These are phyloP conservation scores for Penicillium pancosmium DNA, from an alignment of 495 filamentous ascomycete species.

Conservation along the genomic window DNA sequence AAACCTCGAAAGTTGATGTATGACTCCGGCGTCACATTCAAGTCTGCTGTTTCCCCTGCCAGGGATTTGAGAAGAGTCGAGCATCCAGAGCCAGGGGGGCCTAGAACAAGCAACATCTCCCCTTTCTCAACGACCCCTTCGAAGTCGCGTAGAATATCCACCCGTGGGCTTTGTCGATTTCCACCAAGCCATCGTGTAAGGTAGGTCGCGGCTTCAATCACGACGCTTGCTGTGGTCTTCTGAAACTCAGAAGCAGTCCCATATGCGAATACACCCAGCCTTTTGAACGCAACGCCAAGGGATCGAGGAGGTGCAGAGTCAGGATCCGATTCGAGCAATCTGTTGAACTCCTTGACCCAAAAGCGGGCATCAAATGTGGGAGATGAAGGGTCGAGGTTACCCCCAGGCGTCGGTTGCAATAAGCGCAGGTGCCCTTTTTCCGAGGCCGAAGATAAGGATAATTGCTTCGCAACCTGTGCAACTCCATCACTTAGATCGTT, in stretches of 20 bases:
- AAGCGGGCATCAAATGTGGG: conserved; percentile 1
- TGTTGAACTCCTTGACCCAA: conserved; percentile 8
- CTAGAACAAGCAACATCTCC: conserved; percentile 73
- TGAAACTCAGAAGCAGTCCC: conserved; percentile 1
- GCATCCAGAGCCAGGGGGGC: conserved; percentile 69
- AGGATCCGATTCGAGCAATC: background rate
- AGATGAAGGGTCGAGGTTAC: conserved; percentile 5
- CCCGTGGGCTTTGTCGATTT: background rate
- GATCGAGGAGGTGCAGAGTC: conserved; percentile 6
- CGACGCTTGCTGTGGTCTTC: conserved; percentile 5
- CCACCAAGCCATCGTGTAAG: conserved; percentile 2
- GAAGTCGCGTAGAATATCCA: background rate
- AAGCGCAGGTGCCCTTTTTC: background rate
- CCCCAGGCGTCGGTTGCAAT: conserved; percentile 1
- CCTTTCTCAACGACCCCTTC: conserved; percentile 32
- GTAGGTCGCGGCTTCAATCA: conserved; percentile 3
- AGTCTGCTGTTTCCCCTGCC: conserved; percentile 67
- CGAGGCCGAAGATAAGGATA: conserved; percentile 3
- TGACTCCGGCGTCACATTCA: conserved; percentile 57
- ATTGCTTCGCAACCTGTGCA: conserved; percentile 4
- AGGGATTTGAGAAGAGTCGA: conserved; percentile 73
- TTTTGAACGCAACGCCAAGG: conserved; percentile 5
- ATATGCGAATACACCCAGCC: conserved; percentile 5
- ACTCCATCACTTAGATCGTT: background rate
- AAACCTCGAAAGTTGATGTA: conserved; percentile 47